Evolutionary conservation across 345 rosid genomes (phyloP), one percentile per base, ranked within the genome.

Genomic region (Barbarea vulgaris): DNA sequence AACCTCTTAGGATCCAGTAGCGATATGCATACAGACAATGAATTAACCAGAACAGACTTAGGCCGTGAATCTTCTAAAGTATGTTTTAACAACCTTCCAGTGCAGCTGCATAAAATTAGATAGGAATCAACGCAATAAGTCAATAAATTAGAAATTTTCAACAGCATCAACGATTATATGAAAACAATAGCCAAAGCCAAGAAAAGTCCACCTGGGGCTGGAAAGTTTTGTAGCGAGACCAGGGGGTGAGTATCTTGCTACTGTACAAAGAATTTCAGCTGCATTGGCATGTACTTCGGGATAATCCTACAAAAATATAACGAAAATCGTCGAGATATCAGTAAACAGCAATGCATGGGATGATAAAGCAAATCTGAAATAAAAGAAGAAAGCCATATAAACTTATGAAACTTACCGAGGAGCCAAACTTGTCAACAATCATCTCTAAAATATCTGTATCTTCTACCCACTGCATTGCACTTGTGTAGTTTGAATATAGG

Each of bases 251-350:
- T 81, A 87, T 81, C 94, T 82, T 44, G 97, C 86, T 39, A 91
- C 88, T 33, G 96, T 84, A 83, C 97, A 93, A 17, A 91, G 89
- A 11, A 89, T 82, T 86, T 93, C 98, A 73, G 98, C 98, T 39
- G 94, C 85, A 80, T 93, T 93, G 67, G 94, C 88, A 86, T 93
- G 98, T 73, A 91, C 98, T 83, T 93, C 94, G 19, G 98, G 94
- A 54, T 77, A 88, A 70, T 89, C 93, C 98, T 93, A 86, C 17
- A 72, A 59, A 60, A 54, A 25, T 62, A 54, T 42, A 63, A 56
- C 3, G 50, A 15, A 67, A 64, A 22, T 41, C 51, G 53, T 9
- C 42, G 25, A 61, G 48, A 62, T 61, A 41, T 77, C 22, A 59
- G 31, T 72, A 50, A 31, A 11, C 21, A 56, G 58, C 28, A 62